These are phyloP conservation scores for Vitis hybrid DNA, from an alignment of 177 flowering plant species.

Conservation along the genomic window DNA sequence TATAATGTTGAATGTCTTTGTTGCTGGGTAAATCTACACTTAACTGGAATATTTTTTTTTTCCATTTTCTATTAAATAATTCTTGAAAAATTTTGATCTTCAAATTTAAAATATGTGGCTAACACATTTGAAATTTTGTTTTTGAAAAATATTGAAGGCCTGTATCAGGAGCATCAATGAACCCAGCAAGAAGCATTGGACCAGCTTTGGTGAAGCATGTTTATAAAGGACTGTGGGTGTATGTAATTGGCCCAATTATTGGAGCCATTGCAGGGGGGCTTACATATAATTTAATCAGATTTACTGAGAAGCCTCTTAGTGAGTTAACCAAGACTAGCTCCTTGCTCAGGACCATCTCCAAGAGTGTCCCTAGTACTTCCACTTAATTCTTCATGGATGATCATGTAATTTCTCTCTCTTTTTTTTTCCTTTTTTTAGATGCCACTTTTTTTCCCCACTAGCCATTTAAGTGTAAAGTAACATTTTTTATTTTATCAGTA, in stretches of 20 bases:
- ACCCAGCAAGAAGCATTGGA: slow-evolving; percentile 46
- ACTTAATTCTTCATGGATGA: too few species aligned
- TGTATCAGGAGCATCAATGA: slow-evolving; percentile 43
- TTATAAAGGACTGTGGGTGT: slow-evolving; percentile 32
- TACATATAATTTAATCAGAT: slow-evolving; percentile 27
- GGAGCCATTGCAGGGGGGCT: slow-evolving; percentile 26
- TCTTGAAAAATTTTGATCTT: neutral
- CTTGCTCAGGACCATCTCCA: too few species aligned
- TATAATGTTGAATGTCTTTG: slow-evolving; percentile 54
- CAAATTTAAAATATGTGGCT: neutral
- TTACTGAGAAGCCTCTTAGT: slow-evolving; percentile 20
- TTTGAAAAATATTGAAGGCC: slow-evolving; percentile 23
- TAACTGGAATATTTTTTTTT: too few species aligned
- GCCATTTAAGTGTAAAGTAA: too few species aligned
- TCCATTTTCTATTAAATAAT: too few species aligned
- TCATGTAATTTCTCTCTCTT: neutral
- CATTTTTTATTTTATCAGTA: too few species aligned
- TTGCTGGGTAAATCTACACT: slow-evolving; percentile 55
- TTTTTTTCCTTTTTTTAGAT: too few species aligned
- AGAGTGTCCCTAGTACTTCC: too few species aligned
- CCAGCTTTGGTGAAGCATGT: slow-evolving; percentile 32
- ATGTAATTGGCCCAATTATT: slow-evolving; percentile 31
- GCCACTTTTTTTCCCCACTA: too few species aligned
- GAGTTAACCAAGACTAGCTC: slow-evolving; percentile 9
- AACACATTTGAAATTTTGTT: too few species aligned